These are phyloP conservation scores for Mortierella antarctica DNA, from an alignment of 192 early-diverging fungal species.

Conservation along the genomic window DNA sequence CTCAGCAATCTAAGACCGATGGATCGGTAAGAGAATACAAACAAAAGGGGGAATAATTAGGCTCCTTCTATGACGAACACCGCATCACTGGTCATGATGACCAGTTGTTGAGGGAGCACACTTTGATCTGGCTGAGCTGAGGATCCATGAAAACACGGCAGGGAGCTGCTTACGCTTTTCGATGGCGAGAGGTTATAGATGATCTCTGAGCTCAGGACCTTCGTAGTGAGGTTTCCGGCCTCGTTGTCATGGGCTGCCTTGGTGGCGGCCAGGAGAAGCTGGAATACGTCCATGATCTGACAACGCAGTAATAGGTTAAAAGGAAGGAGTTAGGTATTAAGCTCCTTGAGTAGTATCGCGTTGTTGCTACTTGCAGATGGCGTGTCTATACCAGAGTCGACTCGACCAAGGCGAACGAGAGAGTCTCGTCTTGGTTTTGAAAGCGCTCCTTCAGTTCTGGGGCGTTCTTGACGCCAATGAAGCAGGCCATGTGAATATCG, in stretches of 20 bases:
- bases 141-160: neutral
- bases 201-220: constrained; percentile 67
- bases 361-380: neutral
- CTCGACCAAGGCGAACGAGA: constrained; percentile 44
- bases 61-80: neutral
- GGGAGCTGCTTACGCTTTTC: constrained; percentile 54
- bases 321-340: neutral
- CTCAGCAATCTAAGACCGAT: constrained; percentile 59
- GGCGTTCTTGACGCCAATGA: constrained; percentile 42
- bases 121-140: neutral
- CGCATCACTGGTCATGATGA: too few species aligned
- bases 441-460: constrained; percentile 40
- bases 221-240: constrained; percentile 62
- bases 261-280: constrained; percentile 61
- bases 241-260: constrained; percentile 60
- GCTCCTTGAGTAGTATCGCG: neutral
- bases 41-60: constrained; percentile 7
- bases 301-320: too few species aligned
- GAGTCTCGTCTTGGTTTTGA: constrained; percentile 40
- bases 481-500: constrained; percentile 47
- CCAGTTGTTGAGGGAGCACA: too few species aligned
- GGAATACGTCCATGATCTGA: constrained; percentile 63
- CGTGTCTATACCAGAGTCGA: constrained; percentile 19
- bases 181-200: constrained; percentile 67
- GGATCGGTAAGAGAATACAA: constrained; percentile 6